phyloP scores from a whole-genome alignment of 2,329 filamentous ascomycete genomes.

The Dothidotthia symphoricarpi region DNA sequence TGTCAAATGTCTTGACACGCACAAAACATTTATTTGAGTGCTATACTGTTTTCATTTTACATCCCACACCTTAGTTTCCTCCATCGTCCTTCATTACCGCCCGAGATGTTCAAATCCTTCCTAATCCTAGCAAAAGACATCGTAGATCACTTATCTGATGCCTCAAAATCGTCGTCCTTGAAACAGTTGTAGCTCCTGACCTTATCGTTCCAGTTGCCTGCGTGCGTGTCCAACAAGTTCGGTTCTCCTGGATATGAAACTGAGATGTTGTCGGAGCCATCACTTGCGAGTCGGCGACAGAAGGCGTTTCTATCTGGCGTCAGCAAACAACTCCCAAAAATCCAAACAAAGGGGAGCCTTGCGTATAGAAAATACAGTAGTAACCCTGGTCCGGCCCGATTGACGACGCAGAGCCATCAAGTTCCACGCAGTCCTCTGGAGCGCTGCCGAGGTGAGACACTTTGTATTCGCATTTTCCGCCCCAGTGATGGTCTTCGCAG shows the following conservation, averaged over 20 bases:
- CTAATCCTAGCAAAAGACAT: too few species aligned
- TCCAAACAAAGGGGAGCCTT: conserved; percentile 3
- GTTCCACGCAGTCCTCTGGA: conserved; percentile 12
- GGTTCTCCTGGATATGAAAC: conserved; percentile 14
- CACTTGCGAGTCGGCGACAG: conserved; percentile 10
- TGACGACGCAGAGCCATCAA: conserved; percentile 17
- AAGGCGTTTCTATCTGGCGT: conserved; percentile 12
- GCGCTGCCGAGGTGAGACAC: conserved; percentile 13
- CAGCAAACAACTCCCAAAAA: neutral
- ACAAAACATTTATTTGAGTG: too few species aligned
- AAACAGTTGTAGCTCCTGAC: conserved; percentile 16
- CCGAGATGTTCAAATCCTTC: too few species aligned
- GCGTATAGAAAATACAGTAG: conserved; percentile 32
- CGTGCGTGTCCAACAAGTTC: conserved; percentile 14
- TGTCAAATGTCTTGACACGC: too few species aligned
- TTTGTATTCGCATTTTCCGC: conserved; percentile 17
- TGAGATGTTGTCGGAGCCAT: conserved; percentile 10
- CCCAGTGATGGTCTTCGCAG: conserved; percentile 26
- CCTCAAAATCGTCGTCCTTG: neutral
- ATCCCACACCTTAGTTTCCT: too few species aligned
- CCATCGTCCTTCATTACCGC: too few species aligned
- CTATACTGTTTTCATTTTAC: too few species aligned
- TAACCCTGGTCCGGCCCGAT: conserved; percentile 26
- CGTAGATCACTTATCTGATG: too few species aligned
- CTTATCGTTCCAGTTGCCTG: conserved; percentile 22